Conservation (phyloP, 1,284 basidiomycete species). For the Salmacisia buchloeana region DNA sequence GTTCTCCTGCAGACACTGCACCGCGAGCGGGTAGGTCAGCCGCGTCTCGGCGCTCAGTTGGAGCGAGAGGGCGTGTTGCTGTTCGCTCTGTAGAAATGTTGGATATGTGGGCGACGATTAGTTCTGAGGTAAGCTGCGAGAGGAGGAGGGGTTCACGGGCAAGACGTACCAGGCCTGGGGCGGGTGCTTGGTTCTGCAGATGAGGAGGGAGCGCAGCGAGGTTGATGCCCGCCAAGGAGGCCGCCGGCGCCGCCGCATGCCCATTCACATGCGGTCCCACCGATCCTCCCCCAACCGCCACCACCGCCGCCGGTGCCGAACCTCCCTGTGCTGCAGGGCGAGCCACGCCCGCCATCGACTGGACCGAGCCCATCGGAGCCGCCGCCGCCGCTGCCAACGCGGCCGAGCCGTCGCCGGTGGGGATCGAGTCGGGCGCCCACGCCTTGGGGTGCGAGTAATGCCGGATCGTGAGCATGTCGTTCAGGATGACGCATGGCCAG, state of each 20-base stretch:
- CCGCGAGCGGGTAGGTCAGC: slow-evolving; percentile 49
- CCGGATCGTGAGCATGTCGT: slow-evolving; percentile 78
- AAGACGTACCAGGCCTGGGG: slow-evolving; percentile 12
- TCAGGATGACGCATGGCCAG: slow-evolving; percentile 84
- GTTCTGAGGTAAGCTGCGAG: background rate
- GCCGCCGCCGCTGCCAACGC: background rate
- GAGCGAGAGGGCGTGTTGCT: slow-evolving; percentile 48
- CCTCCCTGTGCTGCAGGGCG: background rate
- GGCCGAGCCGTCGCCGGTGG: background rate
- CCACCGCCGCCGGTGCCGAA: background rate
- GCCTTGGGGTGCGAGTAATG: slow-evolving; percentile 74
- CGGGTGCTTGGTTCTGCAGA: slow-evolving; percentile 21
- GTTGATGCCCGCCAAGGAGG: background rate
- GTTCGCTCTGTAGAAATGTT: too few species aligned
- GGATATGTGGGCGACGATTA: too few species aligned
- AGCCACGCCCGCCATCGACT: slow-evolving; percentile 59
- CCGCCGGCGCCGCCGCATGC: background rate
- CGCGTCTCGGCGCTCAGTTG: slow-evolving; percentile 48
- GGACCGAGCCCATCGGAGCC: slow-evolving; percentile 62
- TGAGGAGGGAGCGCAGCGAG: slow-evolving; percentile 20
- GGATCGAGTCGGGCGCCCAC: slow-evolving; percentile 50
- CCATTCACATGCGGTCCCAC: background rate
- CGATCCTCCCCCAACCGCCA: background rate
- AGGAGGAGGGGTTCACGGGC: background rate
- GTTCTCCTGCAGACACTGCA: slow-evolving; percentile 51